Conservation (phyloP, 257 asterid genomes). For the Nicotiana knightiana region DNA sequence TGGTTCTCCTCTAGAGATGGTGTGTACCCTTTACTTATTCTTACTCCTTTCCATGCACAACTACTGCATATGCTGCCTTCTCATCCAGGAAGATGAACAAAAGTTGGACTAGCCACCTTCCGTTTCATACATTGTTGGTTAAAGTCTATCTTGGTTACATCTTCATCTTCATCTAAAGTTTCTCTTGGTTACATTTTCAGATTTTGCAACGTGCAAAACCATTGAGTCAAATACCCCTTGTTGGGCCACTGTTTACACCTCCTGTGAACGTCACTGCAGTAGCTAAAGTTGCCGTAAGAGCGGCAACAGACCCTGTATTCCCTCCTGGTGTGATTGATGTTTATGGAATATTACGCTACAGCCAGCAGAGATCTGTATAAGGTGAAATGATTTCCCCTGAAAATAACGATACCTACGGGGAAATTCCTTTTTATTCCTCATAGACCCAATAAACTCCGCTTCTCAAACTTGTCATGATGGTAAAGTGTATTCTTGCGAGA, state of each 20-base stretch:
- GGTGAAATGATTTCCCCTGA: not conserved
- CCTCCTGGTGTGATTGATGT: constrained; percentile 87
- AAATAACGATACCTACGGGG: not conserved
- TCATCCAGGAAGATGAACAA: not conserved
- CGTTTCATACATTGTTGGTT: not conserved
- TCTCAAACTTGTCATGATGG: not conserved
- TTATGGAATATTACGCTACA: constrained; percentile 61
- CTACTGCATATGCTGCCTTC: not conserved
- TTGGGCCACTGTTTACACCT: constrained; percentile 78
- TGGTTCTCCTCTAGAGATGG: constrained; percentile 92
- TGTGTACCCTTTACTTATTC: constrained; percentile 12
- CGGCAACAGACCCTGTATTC: constrained; percentile 81
- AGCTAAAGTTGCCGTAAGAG: constrained; percentile 85
- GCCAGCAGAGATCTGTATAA: constrained; percentile 51
- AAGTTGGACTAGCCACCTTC: not conserved
- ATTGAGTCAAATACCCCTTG: constrained; percentile 60
- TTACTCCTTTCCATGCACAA: not conserved
- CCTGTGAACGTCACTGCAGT: constrained; percentile 78
- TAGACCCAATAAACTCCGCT: not conserved
- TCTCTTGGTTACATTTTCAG: constrained; percentile 33
- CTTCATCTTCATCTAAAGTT: constrained; percentile 18
- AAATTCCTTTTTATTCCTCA: not conserved
- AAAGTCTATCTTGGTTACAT: not conserved
- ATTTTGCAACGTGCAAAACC: constrained; percentile 68
- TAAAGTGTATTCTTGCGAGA: not conserved